Evolutionary conservation across 1,284 basidiomycete genomes (phyloP).

Genomic region (Marasmius tenuissimus): DNA sequence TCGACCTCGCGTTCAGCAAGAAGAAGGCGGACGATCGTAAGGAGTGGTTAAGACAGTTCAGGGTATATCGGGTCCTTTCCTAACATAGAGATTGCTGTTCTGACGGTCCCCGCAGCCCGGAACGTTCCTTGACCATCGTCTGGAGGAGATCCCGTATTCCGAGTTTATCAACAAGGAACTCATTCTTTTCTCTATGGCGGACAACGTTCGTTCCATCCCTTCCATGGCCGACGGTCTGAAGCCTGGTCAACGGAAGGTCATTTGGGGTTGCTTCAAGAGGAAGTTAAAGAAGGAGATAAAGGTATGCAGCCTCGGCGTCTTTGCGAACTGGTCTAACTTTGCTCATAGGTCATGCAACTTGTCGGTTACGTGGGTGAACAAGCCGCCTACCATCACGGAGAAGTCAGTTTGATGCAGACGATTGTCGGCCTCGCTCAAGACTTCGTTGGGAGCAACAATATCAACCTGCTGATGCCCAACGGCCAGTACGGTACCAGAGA

Average conservation of each 20-base stretch:
- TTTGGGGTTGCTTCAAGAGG: constrained; percentile 95
- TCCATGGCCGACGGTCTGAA: constrained; percentile 94
- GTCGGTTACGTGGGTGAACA: constrained; percentile 94
- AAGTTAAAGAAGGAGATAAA: constrained; percentile 94
- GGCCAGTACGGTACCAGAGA: constrained; percentile 97
- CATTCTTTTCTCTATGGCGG: constrained; percentile 99
- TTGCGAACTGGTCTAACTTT: not conserved
- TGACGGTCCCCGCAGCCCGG: constrained; percentile 67
- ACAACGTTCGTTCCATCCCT: constrained; percentile 95
- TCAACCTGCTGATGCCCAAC: constrained; percentile 87
- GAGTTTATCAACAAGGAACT: constrained; percentile 99
- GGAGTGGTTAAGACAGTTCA: constrained; percentile 96
- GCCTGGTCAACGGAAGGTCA: constrained; percentile 97
- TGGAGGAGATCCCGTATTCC: constrained; percentile 82
- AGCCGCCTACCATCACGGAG: constrained; percentile 97
- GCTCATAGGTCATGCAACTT: constrained; percentile 84
- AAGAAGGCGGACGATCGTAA: constrained; percentile 99
- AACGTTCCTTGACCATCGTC: constrained; percentile 90
- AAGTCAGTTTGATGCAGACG: constrained; percentile 82
- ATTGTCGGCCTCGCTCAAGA: constrained; percentile 95
- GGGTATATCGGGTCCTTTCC: constrained; percentile 41
- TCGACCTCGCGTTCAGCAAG: constrained; percentile 99
- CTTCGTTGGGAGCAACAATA: constrained; percentile 95
- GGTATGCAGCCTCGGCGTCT: constrained; percentile 36
- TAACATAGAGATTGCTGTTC: constrained; percentile 7